Percentiles rank a stretch among this genome's conserved stretches.
These are phyloP conservation scores for Ceratocystis cacaofunesta DNA, from an alignment of 2,329 filamentous ascomycete species.

Conservation along the genomic window DNA sequence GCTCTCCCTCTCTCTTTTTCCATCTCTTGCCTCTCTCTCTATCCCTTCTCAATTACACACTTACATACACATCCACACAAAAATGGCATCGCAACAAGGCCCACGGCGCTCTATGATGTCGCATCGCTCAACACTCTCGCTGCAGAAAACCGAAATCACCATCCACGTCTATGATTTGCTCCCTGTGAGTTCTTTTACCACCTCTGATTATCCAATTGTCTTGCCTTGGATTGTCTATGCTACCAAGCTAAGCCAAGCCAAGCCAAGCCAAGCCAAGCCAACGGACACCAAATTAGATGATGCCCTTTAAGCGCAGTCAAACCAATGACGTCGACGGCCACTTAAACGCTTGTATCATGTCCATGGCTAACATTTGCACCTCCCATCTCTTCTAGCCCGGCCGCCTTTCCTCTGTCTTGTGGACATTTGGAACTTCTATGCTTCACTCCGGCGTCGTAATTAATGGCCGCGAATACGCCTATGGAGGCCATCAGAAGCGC, in stretches of 20 bases:
- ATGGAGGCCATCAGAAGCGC: slow-evolving; percentile 61
- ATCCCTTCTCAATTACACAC: neutral
- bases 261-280: neutral
- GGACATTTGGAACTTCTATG: slow-evolving; percentile 62
- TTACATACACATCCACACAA: neutral
- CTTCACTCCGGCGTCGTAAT: slow-evolving; percentile 75
- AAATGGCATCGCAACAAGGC: slow-evolving; percentile 31
- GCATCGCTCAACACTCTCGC: slow-evolving; percentile 52
- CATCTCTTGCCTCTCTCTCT: neutral
- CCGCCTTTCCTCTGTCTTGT: slow-evolving; percentile 58
- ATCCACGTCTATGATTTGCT: slow-evolving; percentile 70
- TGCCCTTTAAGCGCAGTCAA: neutral
- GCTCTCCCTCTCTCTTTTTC: neutral
- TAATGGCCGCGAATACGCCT: slow-evolving; percentile 67
- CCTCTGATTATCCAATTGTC: neutral
- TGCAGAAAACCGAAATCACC: slow-evolving; percentile 56
- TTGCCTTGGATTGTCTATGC: slow-evolving; percentile 44
- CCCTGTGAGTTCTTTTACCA: slow-evolving; percentile 35
- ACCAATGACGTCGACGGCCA: slow-evolving; percentile 4
- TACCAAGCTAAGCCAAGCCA: slow-evolving; percentile 26
- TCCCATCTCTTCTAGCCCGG: slow-evolving; percentile 39
- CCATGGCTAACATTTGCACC: neutral
- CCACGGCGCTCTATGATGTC: slow-evolving; percentile 27
- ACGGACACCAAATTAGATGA: neutral
- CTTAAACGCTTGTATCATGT: neutral